Conservation (phyloP, 306 rosid species). For the Luffa aegyptiaca region DNA sequence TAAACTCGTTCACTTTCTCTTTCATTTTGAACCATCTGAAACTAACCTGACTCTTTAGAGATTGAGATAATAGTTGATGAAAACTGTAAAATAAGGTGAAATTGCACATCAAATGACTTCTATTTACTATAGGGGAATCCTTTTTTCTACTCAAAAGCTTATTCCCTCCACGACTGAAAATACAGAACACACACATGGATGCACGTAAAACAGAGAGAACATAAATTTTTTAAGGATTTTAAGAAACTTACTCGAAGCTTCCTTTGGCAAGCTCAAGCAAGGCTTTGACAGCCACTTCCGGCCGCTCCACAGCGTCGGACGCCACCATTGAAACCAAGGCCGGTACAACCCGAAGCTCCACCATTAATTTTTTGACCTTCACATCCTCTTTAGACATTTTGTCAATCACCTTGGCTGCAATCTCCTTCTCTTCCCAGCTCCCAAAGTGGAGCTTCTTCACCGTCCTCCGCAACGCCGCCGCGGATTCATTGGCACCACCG, state of each 20-base stretch:
- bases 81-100: neutral
- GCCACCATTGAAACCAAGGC: slow-evolving; percentile 68
- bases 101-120: neutral
- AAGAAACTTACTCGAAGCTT: slow-evolving; percentile 53
- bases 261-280: slow-evolving; percentile 67
- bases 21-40: neutral
- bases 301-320: slow-evolving; percentile 30
- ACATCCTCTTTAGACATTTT: slow-evolving; percentile 52
- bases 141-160: neutral
- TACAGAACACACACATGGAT: neutral
- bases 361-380: slow-evolving; percentile 53
- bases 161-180: neutral
- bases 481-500: slow-evolving; percentile 17
- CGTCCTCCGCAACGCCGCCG: slow-evolving; percentile 41
- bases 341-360: slow-evolving; percentile 76
- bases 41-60: neutral
- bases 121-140: neutral
- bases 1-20: neutral
- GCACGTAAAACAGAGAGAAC: neutral
- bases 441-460: slow-evolving; percentile 97
- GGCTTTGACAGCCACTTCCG: slow-evolving; percentile 37
- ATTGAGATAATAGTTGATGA: neutral
- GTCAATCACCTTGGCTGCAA: slow-evolving; percentile 57
- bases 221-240: neutral
- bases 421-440: slow-evolving; percentile 70